Percentiles rank a stretch among this genome's conserved stretches.
Conservation (phyloP, 2,329 filamentous ascomycete genomes). For the Cyphellophora attinorum region DNA sequence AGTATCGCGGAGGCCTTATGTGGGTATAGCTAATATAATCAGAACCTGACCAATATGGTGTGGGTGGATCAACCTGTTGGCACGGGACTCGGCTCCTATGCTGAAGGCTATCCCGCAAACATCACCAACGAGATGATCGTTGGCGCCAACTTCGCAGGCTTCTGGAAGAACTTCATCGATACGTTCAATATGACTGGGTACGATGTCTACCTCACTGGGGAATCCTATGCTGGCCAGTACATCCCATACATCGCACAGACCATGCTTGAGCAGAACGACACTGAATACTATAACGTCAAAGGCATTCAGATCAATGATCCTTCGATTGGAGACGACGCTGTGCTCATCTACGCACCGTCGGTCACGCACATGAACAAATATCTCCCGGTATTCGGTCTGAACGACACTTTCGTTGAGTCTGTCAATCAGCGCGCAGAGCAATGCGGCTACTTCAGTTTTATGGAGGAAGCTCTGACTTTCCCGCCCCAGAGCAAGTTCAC, state of each 20-base stretch:
- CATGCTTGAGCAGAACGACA: conserved; percentile 39
- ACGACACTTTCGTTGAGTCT: conserved; percentile 19
- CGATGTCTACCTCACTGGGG: conserved; percentile 38
- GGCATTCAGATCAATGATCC: conserved; percentile 42
- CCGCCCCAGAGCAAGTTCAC: conserved; percentile 36
- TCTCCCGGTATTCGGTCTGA: conserved; percentile 13
- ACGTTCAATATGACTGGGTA: conserved; percentile 10
- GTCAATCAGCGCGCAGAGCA: conserved; percentile 30
- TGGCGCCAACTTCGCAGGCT: conserved; percentile 13
- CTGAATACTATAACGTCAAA: conserved; percentile 41
- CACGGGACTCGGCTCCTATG: conserved; percentile 11
- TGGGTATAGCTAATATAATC: too few relatives aligned
- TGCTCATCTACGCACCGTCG: conserved; percentile 24
- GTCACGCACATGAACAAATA: conserved; percentile 32
- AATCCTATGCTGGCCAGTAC: too few relatives aligned
- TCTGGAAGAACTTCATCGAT: conserved; percentile 14
- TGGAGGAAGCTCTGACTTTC: conserved; percentile 50
- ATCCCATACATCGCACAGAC: conserved; percentile 37
- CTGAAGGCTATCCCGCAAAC: conserved; percentile 1
- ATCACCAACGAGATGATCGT: conserved; percentile 11
- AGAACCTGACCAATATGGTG: conserved; percentile 31
- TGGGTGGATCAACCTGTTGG: conserved; percentile 10
- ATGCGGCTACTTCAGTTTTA: conserved; percentile 38
- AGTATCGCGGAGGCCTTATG: conserved; percentile 18
- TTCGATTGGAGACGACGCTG: conserved; percentile 30